A percentile compares a stretch with the other conserved stretches of the same genome.
Evolutionary conservation across 805 yeast species (phyloP).

Genomic region (Candida awuae): DNA sequence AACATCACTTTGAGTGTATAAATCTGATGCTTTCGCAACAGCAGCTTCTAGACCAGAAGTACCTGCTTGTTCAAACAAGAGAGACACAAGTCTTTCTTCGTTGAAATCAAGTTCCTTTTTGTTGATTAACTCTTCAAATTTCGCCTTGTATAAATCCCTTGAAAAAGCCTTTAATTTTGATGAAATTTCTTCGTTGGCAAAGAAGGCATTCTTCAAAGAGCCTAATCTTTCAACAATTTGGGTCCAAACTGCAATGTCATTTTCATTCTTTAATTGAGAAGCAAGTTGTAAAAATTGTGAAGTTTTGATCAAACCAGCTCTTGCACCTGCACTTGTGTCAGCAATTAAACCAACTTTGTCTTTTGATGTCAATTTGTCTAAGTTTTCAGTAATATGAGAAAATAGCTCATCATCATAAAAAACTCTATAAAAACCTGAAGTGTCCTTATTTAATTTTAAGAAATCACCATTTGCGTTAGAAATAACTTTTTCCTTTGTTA

Average conservation of each 20-base stretch:
- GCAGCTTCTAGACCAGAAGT: slow-evolving; percentile 32
- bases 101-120: slow-evolving; percentile 15
- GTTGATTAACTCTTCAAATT: slow-evolving; percentile 21
- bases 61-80: slow-evolving; percentile 36
- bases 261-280: slow-evolving; percentile 28
- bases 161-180: slow-evolving; percentile 27
- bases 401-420: slow-evolving; percentile 39
- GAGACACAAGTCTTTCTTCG: slow-evolving; percentile 30
- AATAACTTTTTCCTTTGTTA: slow-evolving; percentile 16
- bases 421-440: slow-evolving; percentile 47
- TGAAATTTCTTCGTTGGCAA: slow-evolving; percentile 26
- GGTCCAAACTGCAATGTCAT: slow-evolving; percentile 45
- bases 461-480: slow-evolving; percentile 13
- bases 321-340: slow-evolving; percentile 42
- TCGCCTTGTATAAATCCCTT: slow-evolving; percentile 26
- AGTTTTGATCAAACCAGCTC: slow-evolving; percentile 37
- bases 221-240: slow-evolving; percentile 39
- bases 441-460: slow-evolving; percentile 42
- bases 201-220: slow-evolving; percentile 31
- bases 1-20: slow-evolving; percentile 7
- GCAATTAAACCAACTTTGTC: slow-evolving; percentile 51
- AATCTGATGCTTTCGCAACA: slow-evolving; percentile 16
- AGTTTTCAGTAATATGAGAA: slow-evolving; percentile 32
- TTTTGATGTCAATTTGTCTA: slow-evolving; percentile 33
- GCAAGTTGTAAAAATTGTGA: slow-evolving; percentile 39